Conservation (phyloP, 805 yeast species). For the Candida gorgasii region DNA sequence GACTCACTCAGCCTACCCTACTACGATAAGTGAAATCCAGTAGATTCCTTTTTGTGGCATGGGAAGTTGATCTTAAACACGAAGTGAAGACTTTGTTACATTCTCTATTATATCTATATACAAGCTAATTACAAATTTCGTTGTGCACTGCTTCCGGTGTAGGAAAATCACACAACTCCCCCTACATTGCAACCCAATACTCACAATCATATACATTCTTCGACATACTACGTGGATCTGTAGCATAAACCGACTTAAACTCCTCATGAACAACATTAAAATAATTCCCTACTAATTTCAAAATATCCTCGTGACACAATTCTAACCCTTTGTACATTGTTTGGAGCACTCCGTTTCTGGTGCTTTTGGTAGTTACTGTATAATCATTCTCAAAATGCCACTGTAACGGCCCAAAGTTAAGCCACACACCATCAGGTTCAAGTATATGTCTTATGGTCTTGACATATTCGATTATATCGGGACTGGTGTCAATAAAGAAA, state of each 20-base stretch:
- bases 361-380: constrained; percentile 20
- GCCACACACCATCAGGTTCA: constrained; percentile 52
- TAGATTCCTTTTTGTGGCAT: no score
- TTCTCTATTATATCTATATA: no score
- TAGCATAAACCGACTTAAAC: constrained; percentile 48
- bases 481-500: constrained; percentile 65
- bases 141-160: no score
- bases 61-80: no score
- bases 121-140: no score
- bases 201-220: constrained; percentile 62
- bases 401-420: constrained; percentile 66
- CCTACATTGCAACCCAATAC: constrained; percentile 61
- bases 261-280: constrained; percentile 31
- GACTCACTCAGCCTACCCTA: no score
- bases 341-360: constrained; percentile 14
- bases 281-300: constrained; percentile 54
- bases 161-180: no score
- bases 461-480: constrained; percentile 58
- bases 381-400: constrained; percentile 70
- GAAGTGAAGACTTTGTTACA: no score
- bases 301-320: constrained; percentile 55
- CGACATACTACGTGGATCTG: constrained; percentile 52
- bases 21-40: no score
- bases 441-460: constrained; percentile 48
- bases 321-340: constrained; percentile 54